These are phyloP conservation scores for Fusarium newnesense DNA, from an alignment of 2,329 filamentous ascomycete species.

Conservation along the genomic window DNA sequence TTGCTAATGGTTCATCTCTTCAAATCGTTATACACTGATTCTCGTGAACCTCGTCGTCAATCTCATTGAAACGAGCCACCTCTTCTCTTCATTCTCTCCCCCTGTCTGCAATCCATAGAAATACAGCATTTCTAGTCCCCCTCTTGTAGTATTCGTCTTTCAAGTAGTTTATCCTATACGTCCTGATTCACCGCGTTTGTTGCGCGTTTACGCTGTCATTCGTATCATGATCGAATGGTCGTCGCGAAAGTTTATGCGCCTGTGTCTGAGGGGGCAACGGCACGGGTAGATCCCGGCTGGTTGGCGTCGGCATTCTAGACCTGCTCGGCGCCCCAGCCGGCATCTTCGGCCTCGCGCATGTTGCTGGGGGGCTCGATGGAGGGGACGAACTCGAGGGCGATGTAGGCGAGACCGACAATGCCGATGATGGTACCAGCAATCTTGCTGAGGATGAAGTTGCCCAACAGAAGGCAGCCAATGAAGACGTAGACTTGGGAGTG, in stretches of 20 bases:
- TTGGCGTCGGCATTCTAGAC: slow-evolving; percentile 60
- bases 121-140: slow-evolving; percentile 8
- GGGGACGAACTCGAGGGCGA: slow-evolving; percentile 78
- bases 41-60: slow-evolving; percentile 24
- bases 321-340: slow-evolving; percentile 81
- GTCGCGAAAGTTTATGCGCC: slow-evolving; percentile 17
- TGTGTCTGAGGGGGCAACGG: slow-evolving; percentile 5
- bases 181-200: slow-evolving; percentile 26
- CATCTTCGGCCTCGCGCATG: slow-evolving; percentile 78
- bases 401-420: slow-evolving; percentile 81
- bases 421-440: slow-evolving; percentile 83
- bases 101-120: slow-evolving; percentile 22
- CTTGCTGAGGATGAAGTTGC: slow-evolving; percentile 72
- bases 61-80: slow-evolving; percentile 9
- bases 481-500: slow-evolving; percentile 86
- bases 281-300: not conserved
- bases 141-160: slow-evolving; percentile 19
- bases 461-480: slow-evolving; percentile 85
- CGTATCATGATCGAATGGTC: slow-evolving; percentile 2
- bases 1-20: slow-evolving; percentile 23
- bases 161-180: slow-evolving; percentile 1
- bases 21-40: slow-evolving; percentile 14
- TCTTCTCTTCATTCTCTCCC: not conserved
- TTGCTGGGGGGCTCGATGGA: slow-evolving; percentile 83
- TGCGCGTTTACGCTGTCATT: slow-evolving; percentile 16